These are phyloP conservation scores for Irpex lacteus DNA, from an alignment of 1,284 basidiomycete species.

Conservation along the genomic window DNA sequence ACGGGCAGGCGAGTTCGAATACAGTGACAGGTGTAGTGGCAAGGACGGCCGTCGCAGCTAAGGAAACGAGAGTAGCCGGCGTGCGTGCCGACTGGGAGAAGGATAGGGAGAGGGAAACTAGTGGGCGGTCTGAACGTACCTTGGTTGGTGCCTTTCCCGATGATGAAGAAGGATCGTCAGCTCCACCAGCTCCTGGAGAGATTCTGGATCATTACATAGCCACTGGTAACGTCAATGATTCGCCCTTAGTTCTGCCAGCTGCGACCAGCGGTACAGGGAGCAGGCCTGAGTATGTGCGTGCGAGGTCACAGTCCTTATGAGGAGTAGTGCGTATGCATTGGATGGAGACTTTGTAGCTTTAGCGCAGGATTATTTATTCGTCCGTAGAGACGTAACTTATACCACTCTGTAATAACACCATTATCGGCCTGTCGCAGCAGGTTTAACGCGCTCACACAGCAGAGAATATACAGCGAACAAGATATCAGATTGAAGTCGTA, in stretches of 20 bases:
- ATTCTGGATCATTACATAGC: background rate
- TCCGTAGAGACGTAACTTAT: too few relatives aligned
- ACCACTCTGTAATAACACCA: too few relatives aligned
- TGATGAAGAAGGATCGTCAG: background rate
- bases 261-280: background rate
- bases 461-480: background rate
- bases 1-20: background rate
- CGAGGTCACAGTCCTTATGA: background rate
- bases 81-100: background rate
- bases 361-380: too few relatives aligned
- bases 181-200: background rate
- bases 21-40: background rate
- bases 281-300: background rate
- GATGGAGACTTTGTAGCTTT: too few relatives aligned
- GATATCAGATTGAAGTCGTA: background rate
- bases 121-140: background rate
- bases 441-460: too few relatives aligned
- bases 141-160: background rate
- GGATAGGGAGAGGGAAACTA: background rate
- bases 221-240: background rate
- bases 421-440: too few relatives aligned
- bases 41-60: background rate
- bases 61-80: background rate
- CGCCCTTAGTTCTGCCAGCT: background rate
- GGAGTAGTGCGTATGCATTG: background rate